phyloP scores from a whole-genome alignment of 2,329 filamentous ascomycete species.

The Annulohypoxylon truncatum region DNA sequence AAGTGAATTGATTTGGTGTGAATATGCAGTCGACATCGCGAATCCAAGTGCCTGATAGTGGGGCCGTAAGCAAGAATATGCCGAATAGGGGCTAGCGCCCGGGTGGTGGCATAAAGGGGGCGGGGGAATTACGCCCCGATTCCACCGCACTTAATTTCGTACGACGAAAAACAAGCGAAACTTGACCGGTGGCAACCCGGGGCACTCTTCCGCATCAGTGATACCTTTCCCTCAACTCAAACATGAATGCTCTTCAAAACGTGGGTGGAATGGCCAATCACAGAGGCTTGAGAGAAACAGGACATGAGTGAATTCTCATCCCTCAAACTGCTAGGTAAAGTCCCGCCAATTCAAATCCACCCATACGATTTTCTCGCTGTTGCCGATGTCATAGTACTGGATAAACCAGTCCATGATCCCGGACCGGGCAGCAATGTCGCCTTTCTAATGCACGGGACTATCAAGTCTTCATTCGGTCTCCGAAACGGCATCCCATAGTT shows the following conservation, averaged over 20 bases:
- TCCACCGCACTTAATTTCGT: constrained; percentile 5
- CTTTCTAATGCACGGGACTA: neutral
- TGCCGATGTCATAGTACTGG: neutral
- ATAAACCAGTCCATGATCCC: neutral
- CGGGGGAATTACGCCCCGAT: constrained; percentile 29
- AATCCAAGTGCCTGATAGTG: neutral
- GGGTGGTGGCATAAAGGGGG: neutral
- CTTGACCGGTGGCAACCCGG: neutral
- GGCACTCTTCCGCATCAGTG: neutral
- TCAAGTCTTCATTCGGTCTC: neutral
- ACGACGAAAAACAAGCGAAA: constrained; percentile 26
- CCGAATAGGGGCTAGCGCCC: constrained; percentile 3
- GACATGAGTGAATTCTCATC: neutral
- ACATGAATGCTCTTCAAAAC: no score
- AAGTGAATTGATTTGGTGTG: neutral
- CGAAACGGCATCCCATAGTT: neutral
- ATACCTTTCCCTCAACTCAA: no score
- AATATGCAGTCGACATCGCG: neutral
- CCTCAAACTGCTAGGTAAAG: neutral
- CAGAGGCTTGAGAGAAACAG: no score
- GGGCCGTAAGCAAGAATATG: constrained; percentile 9
- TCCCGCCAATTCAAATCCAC: neutral
- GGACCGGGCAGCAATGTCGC: neutral
- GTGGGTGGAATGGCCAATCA: no score
- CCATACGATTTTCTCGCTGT: neutral